Evolutionary conservation across 768 basidiomycete species (phyloP).

Genomic region (Tylopilus intermedius): DNA sequence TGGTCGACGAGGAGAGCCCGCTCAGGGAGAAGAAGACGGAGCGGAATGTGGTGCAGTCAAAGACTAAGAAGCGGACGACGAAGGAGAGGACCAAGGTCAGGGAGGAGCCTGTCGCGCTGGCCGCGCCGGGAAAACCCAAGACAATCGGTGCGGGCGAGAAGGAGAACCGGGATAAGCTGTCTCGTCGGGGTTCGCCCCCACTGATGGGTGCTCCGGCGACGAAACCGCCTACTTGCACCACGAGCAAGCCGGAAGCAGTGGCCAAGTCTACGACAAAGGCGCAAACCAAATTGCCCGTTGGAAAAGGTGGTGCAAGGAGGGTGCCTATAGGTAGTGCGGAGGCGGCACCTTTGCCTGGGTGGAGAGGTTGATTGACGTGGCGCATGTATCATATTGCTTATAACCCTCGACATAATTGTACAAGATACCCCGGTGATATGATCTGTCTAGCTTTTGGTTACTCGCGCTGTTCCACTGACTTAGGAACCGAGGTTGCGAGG

Average conservation of each 20-base stretch:
- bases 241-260: constrained; percentile 12
- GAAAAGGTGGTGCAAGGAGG: constrained; percentile 53
- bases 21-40: constrained; percentile 46
- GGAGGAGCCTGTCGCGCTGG: constrained; percentile 16
- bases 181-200: constrained; percentile 24
- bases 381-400: constrained; percentile 12
- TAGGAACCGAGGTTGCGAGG: neutral
- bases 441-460: neutral
- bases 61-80: constrained; percentile 28
- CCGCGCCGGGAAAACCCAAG: constrained; percentile 26
- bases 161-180: constrained; percentile 35
- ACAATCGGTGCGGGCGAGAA: constrained; percentile 29
- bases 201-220: constrained; percentile 18
- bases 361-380: constrained; percentile 39
- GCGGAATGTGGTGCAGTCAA: constrained; percentile 24
- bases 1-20: constrained; percentile 45
- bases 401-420: constrained; percentile 17
- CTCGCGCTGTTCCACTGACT: no score
- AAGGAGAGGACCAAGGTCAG: constrained; percentile 40
- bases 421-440: constrained; percentile 16
- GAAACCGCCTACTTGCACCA: constrained; percentile 5
- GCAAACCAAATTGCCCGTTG: constrained; percentile 30
- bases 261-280: constrained; percentile 11
- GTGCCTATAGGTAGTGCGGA: constrained; percentile 66
- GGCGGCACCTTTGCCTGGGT: constrained; percentile 47